phyloP scores from a whole-genome alignment of 2,329 filamentous ascomycete genomes.

The Penicillium olsonii region DNA sequence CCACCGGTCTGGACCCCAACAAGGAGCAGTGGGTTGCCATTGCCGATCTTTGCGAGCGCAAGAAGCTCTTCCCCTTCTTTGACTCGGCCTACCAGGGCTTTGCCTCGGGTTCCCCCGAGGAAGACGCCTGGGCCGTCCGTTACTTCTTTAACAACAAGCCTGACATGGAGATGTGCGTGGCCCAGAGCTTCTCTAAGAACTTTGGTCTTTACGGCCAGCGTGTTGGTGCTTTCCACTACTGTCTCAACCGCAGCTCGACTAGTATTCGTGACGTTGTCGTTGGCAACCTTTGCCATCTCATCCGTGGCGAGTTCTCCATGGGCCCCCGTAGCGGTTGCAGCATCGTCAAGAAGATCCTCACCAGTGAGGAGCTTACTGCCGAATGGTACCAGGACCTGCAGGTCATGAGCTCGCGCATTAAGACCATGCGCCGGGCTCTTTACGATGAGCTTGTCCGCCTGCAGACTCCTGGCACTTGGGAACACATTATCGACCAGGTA shows the following conservation, averaged over 20 bases:
- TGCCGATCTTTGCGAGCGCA: slow-evolving; percentile 72
- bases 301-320: slow-evolving; percentile 44
- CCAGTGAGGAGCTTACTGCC: slow-evolving; percentile 72
- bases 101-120: slow-evolving; percentile 79
- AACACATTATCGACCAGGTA: slow-evolving; percentile 96
- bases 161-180: slow-evolving; percentile 68
- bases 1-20: slow-evolving; percentile 91
- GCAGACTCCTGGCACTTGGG: slow-evolving; percentile 89
- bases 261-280: slow-evolving; percentile 34
- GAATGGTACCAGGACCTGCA: slow-evolving; percentile 89
- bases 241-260: slow-evolving; percentile 34
- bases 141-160: slow-evolving; percentile 78
- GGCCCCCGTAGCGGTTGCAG: slow-evolving; percentile 83
- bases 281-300: slow-evolving; percentile 42
- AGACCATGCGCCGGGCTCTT: slow-evolving; percentile 79
- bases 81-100: slow-evolving; percentile 97
- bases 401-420: slow-evolving; percentile 93
- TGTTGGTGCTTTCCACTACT: slow-evolving; percentile 82
- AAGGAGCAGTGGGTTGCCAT: slow-evolving; percentile 91
- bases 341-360: slow-evolving; percentile 79
- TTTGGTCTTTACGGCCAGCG: slow-evolving; percentile 92
- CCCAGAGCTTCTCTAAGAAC: slow-evolving; percentile 63
- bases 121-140: slow-evolving; percentile 83
- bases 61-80: slow-evolving; percentile 94
- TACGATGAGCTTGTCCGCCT: slow-evolving; percentile 79